Conservation (phyloP, 2,329 filamentous ascomycete species). For the Akanthomyces lecanii region DNA sequence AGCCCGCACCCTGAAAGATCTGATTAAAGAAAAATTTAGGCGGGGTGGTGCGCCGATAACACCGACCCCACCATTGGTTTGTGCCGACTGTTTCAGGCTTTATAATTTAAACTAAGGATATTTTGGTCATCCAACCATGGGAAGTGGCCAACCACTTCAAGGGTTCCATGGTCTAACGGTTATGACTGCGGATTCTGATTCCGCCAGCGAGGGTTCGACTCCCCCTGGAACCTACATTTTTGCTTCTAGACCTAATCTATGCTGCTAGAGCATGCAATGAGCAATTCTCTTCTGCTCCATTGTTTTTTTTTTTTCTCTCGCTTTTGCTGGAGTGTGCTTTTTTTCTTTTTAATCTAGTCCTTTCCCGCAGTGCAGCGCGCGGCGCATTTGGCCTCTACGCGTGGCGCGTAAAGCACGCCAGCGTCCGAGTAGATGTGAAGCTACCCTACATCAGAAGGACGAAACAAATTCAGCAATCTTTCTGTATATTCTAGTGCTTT, state of each 20-base stretch:
- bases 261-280: not conserved
- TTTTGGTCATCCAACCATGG: conserved; percentile 18
- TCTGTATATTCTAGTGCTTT: not conserved
- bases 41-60: conserved; percentile 22
- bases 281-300: too few species aligned
- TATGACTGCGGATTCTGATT: conserved; percentile 37
- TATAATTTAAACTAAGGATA: conserved; percentile 4
- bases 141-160: conserved; percentile 26
- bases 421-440: not conserved
- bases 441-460: not conserved
- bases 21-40: conserved; percentile 20
- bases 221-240: conserved; percentile 30
- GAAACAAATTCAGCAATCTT: not conserved
- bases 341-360: not conserved
- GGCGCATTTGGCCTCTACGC: not conserved
- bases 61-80: conserved; percentile 16
- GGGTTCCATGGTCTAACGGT: conserved; percentile 36
- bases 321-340: not conserved
- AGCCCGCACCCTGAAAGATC: conserved; percentile 10
- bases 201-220: conserved; percentile 36
- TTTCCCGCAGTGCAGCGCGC: too few species aligned
- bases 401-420: not conserved
- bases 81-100: not conserved
- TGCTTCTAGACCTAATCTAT: not conserved
- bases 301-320: not conserved